phyloP scores from a whole-genome alignment of 1,284 basidiomycete genomes.

The Rhodofomes roseus region DNA sequence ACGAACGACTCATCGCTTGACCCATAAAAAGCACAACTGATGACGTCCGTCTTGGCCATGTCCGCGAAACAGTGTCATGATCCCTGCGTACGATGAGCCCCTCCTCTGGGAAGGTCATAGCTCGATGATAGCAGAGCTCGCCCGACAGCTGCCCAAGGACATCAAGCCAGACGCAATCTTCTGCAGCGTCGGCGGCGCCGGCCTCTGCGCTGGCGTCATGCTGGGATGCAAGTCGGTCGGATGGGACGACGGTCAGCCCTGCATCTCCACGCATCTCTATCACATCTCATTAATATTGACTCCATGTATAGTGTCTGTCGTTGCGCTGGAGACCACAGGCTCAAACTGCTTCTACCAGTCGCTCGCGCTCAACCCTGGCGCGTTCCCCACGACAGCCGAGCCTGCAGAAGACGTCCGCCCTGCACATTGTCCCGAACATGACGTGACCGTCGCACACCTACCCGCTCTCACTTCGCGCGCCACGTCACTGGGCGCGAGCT shows the following conservation, averaged over 20 bases:
- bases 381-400: conserved; percentile 22
- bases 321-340: conserved; percentile 66
- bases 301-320: conserved; percentile 52
- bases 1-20: conserved; percentile 26
- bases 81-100: conserved; percentile 67
- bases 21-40: neutral
- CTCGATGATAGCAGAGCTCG: conserved; percentile 64
- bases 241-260: conserved; percentile 57
- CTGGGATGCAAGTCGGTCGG: conserved; percentile 54
- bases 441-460: conserved; percentile 53
- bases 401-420: conserved; percentile 29
- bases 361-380: conserved; percentile 49
- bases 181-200: conserved; percentile 73
- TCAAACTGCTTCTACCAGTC: conserved; percentile 73
- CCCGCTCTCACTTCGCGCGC: conserved; percentile 57
- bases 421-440: conserved; percentile 35
- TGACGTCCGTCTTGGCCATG: neutral
- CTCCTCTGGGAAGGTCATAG: conserved; percentile 70
- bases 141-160: conserved; percentile 40
- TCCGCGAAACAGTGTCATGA: conserved; percentile 44
- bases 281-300: neutral
- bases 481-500: conserved; percentile 67
- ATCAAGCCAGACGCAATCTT: conserved; percentile 65
- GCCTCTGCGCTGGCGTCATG: conserved; percentile 66
- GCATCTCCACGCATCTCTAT: neutral